Base-by-base conservation (phyloP, 306 rosid species). In the Quercus alba region DNA sequence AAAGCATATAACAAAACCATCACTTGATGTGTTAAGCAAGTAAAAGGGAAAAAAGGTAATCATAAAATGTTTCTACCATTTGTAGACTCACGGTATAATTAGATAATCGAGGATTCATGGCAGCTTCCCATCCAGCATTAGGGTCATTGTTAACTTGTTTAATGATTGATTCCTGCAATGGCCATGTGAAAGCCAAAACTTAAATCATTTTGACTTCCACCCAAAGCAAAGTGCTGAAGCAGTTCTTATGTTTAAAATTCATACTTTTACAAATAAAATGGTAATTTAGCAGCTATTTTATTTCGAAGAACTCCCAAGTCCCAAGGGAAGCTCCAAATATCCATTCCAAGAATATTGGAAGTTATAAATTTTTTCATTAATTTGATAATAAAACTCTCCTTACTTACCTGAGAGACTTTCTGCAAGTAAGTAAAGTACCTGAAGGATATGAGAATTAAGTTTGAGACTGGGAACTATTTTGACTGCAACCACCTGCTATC, bases 51-150 rank as follows among this genome's bases (percentile, higher is more conserved):
- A 76, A 31, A 51, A 74, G 56, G 23, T 38, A 57, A 58, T 28
- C 31, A 51, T 2, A 58, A 62, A 70, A 56, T 44, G 18, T 56
- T 9, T 41, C 56, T 46, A 44, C 9, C 64, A 35, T 78, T 75
- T 78, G 70, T 78, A 75, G 58, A 21, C 85, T 85, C 74, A 95
- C 94, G 21, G 98, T 90, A 67, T 81, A 91, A 82, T 93, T 90
- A 73, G 96, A 80, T 85, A 95, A 90, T 51, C 90, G 88, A 79
- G 95, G 87, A 90, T 88, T 95, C 82, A 85, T 81, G 23, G 87
- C 88, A 81, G 98, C 99, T 86, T 89, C 74, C 97, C 97, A 95
- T 81, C 98, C 97, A 59, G 99, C 98, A 56, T 77, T 75, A 33
- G 97, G 94, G 75, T 91, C 84, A 61, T 89, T 88, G 56, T 91